phyloP scores from a whole-genome alignment of 257 asterid genomes.

The Gentiana dahurica region DNA sequence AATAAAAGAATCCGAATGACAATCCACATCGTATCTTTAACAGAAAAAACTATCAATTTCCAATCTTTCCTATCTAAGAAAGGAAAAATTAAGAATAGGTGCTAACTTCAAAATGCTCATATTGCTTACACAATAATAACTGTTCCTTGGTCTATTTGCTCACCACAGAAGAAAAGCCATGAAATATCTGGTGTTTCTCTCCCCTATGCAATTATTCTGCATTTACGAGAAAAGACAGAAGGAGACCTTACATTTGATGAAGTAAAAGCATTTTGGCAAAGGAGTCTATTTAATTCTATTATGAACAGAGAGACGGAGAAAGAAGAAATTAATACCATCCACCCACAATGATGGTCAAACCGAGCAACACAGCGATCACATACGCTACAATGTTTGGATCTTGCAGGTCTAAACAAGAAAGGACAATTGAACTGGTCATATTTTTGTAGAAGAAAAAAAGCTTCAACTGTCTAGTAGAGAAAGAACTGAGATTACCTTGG shows the following conservation, averaged over 20 bases:
- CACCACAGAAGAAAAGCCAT: conserved; percentile 93
- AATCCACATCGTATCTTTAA: background rate
- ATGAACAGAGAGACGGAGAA: background rate
- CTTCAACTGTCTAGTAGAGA: conserved; percentile 8
- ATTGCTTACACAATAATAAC: conserved; percentile 1
- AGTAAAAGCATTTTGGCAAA: conserved; percentile 3
- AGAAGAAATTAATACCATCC: conserved; percentile 62
- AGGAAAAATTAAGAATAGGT: background rate
- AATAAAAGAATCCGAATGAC: background rate
- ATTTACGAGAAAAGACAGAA: conserved; percentile 8
- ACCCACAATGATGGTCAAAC: conserved; percentile 97
- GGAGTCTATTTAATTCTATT: background rate
- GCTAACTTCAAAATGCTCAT: background rate
- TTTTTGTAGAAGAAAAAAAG: conserved; percentile 8
- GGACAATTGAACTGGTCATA: conserved; percentile 12
- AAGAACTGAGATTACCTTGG: conserved; percentile 53
- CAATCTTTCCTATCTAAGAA: too few species aligned
- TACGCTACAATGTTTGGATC: conserved; percentile 95
- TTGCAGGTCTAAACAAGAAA: conserved; percentile 64
- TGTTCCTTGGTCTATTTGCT: conserved; percentile 22
- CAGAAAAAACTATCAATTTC: background rate
- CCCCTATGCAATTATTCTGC: conserved; percentile 99
- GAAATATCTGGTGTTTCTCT: conserved; percentile 89
- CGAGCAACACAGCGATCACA: conserved; percentile 95
- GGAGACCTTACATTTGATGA: conserved; percentile 7